Conservation (phyloP, 495 filamentous ascomycete genomes). For the Wilcoxina mikolae region DNA sequence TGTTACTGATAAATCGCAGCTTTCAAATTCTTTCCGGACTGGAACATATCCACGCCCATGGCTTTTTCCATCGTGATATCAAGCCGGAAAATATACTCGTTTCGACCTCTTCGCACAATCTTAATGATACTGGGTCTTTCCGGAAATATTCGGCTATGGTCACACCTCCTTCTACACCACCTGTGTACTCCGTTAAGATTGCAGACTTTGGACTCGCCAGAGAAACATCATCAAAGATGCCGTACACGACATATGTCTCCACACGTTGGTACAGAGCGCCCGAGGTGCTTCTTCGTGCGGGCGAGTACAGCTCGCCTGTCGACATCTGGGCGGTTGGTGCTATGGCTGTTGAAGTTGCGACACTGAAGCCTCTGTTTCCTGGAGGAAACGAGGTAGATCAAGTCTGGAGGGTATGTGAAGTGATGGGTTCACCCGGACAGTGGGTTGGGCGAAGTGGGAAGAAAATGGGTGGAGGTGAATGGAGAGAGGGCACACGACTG, state of each 20-base stretch:
- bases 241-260: conserved; percentile 97
- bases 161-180: conserved; percentile 87
- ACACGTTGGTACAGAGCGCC: conserved; percentile 97
- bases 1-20: conserved; percentile 9
- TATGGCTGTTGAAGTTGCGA: conserved; percentile 99
- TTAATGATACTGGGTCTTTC: conserved; percentile 66
- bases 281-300: conserved; percentile 84
- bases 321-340: conserved; percentile 98
- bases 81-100: conserved; percentile 99
- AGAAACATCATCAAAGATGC: conserved; percentile 88
- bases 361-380: conserved; percentile 90
- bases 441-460: conserved; percentile 86
- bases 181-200: conserved; percentile 91
- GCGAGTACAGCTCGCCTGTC: conserved; percentile 93
- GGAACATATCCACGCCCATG: conserved; percentile 91
- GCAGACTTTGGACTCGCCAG: conserved; percentile 97
- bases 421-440: conserved; percentile 97
- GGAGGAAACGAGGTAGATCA: conserved; percentile 98
- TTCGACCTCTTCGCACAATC: conserved; percentile 62
- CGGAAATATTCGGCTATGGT: conserved; percentile 83
- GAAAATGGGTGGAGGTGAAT: conserved; percentile 89
- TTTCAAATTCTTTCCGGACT: conserved; percentile 93
- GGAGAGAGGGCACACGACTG: conserved; percentile 83
- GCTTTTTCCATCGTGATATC: conserved; percentile 98
- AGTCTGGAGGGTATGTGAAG: conserved; percentile 97